Evolutionary conservation across 306 rosid genomes (phyloP).

Genomic region (Ormosia emarginata): DNA sequence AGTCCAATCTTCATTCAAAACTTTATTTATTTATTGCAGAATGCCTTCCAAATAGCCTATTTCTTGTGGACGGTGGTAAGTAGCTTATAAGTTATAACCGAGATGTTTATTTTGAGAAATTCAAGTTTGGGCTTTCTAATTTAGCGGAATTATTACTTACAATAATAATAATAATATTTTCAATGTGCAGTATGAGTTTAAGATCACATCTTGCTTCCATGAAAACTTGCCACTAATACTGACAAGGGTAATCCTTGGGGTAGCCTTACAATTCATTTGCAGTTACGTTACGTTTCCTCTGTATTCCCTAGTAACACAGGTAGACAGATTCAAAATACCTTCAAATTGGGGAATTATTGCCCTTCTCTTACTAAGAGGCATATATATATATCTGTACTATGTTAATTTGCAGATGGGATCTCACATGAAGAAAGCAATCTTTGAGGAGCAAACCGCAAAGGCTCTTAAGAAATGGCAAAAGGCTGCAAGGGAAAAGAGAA

Average conservation of each 20-base stretch:
- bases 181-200: slow-evolving; percentile 49
- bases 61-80: slow-evolving; percentile 58
- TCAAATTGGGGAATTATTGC: not conserved
- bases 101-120: not conserved
- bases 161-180: not conserved
- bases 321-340: not conserved
- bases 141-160: not conserved
- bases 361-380: not conserved
- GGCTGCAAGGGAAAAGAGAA: slow-evolving; percentile 41
- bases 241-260: slow-evolving; percentile 47
- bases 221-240: slow-evolving; percentile 45
- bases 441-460: slow-evolving; percentile 67
- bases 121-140: not conserved
- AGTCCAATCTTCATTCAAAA: not conserved
- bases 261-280: slow-evolving; percentile 54
- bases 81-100: not conserved
- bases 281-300: slow-evolving; percentile 72
- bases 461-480: slow-evolving; percentile 72
- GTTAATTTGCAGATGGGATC: slow-evolving; percentile 61
- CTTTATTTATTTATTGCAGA: slow-evolving; percentile 27
- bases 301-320: slow-evolving; percentile 65
- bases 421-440: slow-evolving; percentile 63
- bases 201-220: slow-evolving; percentile 54
- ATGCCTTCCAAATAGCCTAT: slow-evolving; percentile 62
- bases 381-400: not conserved